Percentiles rank a stretch among this genome's conserved stretches.
Conservation (phyloP, 2,329 filamentous ascomycete species). For the Diaporthe australafricana region DNA sequence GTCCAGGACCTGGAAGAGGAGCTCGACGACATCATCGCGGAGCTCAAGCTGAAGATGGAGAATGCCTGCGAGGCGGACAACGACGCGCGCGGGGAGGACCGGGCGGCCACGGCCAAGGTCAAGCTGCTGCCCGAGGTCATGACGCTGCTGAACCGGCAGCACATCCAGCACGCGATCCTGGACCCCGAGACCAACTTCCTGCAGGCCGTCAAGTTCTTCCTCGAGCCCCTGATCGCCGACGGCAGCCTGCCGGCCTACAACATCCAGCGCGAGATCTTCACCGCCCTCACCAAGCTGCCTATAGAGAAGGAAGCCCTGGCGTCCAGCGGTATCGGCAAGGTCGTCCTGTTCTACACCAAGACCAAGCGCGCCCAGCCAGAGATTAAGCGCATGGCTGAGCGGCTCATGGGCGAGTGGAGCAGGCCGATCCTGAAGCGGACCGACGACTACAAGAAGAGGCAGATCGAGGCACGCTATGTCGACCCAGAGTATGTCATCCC, state of each 20-base stretch:
- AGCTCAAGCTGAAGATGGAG: slow-evolving; percentile 91
- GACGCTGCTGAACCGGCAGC: slow-evolving; percentile 88
- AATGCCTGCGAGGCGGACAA: slow-evolving; percentile 89
- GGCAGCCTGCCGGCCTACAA: slow-evolving; percentile 95
- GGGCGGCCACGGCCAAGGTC: slow-evolving; percentile 91
- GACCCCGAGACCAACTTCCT: slow-evolving; percentile 96
- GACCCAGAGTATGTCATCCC: slow-evolving; percentile 68
- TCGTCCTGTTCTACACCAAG: slow-evolving; percentile 96
- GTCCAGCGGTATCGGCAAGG: slow-evolving; percentile 94
- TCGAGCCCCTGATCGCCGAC: slow-evolving; percentile 88
- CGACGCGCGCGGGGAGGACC: slow-evolving; percentile 79
- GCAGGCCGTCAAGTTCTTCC: slow-evolving; percentile 95
- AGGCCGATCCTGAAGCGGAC: slow-evolving; percentile 92
- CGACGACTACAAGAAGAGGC: slow-evolving; percentile 92
- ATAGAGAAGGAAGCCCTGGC: slow-evolving; percentile 92
- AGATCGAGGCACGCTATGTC: slow-evolving; percentile 72
- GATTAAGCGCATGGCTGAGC: slow-evolving; percentile 95
- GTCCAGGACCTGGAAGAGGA: slow-evolving; percentile 86
- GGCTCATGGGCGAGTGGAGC: slow-evolving; percentile 95
- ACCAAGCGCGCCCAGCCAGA: slow-evolving; percentile 87
- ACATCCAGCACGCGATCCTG: slow-evolving; percentile 84
- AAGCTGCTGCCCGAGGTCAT: slow-evolving; percentile 93
- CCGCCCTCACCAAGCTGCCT: slow-evolving; percentile 80
- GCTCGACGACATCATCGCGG: slow-evolving; percentile 89
- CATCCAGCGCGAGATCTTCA: slow-evolving; percentile 95